Evolutionary conservation across 2,329 filamentous ascomycete genomes (phyloP).

Genomic region (Eutypella sp.): DNA sequence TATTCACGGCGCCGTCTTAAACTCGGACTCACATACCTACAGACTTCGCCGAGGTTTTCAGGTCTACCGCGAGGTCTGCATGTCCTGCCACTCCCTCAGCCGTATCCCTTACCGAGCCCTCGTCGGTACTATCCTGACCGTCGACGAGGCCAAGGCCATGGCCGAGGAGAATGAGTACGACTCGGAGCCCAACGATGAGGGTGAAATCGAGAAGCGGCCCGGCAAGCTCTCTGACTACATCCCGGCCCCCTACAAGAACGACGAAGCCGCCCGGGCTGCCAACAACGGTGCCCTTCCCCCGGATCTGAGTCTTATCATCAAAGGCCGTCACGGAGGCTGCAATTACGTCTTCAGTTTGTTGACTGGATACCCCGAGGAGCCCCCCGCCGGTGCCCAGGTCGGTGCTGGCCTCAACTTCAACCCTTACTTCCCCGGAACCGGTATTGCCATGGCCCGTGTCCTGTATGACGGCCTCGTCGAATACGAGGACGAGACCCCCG

Average conservation of each 20-base stretch:
- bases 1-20: conserved; percentile 2
- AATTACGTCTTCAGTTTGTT: conserved; percentile 97
- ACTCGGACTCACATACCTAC: conserved; percentile 43
- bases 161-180: conserved; percentile 99
- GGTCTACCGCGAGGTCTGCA: conserved; percentile 98
- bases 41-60: conserved; percentile 98
- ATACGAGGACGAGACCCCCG: conserved; percentile 94
- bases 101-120: conserved; percentile 91
- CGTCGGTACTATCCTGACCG: conserved; percentile 87
- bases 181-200: conserved; percentile 94
- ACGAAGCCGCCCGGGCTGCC: conserved; percentile 93
- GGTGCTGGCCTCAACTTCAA: conserved; percentile 97
- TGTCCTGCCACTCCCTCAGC: conserved; percentile 92
- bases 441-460: conserved; percentile 98
- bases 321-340: conserved; percentile 95
- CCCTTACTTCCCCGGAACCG: conserved; percentile 98
- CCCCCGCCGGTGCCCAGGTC: conserved; percentile 81
- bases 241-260: conserved; percentile 94
- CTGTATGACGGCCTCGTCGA: conserved; percentile 96
- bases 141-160: conserved; percentile 95
- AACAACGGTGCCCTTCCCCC: conserved; percentile 98
- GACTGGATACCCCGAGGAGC: conserved; percentile 95
- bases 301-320: conserved; percentile 95
- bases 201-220: conserved; percentile 95
- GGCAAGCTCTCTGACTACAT: conserved; percentile 99